Evolutionary conservation across 2,329 filamentous ascomycete species (phyloP).

Genomic region (Neobulgaria alba): DNA sequence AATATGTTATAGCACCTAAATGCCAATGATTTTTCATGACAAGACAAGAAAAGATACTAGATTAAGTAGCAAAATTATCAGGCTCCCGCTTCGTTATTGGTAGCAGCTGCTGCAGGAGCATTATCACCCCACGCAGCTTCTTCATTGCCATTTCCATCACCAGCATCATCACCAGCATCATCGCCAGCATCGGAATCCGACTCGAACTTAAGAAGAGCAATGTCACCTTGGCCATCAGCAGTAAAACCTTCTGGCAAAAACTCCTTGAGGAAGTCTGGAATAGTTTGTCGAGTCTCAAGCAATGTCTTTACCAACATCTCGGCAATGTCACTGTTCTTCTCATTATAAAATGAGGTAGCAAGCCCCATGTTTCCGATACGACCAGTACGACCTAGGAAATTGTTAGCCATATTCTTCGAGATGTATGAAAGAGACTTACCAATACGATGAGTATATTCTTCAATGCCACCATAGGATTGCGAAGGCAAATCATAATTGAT

Average conservation of each 20-base stretch:
- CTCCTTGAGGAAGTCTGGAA: slow-evolving; percentile 73
- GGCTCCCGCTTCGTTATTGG: no score
- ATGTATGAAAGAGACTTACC: slow-evolving; percentile 43
- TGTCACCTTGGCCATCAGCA: slow-evolving; percentile 18
- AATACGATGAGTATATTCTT: slow-evolving; percentile 91
- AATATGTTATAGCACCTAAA: neutral
- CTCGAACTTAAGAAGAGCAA: slow-evolving; percentile 20
- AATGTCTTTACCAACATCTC: slow-evolving; percentile 71
- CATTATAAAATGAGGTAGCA: slow-evolving; percentile 83
- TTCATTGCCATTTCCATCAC: slow-evolving; percentile 7
- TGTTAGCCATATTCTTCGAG: slow-evolving; percentile 7
- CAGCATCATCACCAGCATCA: slow-evolving; percentile 13
- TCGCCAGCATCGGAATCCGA: slow-evolving; percentile 15
- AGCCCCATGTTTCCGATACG: slow-evolving; percentile 83
- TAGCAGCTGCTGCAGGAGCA: neutral
- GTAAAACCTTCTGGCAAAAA: slow-evolving; percentile 48
- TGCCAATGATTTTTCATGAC: neutral
- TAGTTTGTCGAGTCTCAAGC: slow-evolving; percentile 64
- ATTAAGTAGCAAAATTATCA: no score
- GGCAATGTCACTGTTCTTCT: slow-evolving; percentile 64
- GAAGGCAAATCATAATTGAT: slow-evolving; percentile 88
- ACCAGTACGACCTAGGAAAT: slow-evolving; percentile 67
- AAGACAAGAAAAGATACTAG: neutral
- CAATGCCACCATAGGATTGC: slow-evolving; percentile 70
- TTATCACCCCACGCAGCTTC: slow-evolving; percentile 1